Evolutionary conservation across 768 basidiomycete genomes (phyloP), one percentile per base, ranked within the genome.

Genomic region (Flagelloscypha sp.): DNA sequence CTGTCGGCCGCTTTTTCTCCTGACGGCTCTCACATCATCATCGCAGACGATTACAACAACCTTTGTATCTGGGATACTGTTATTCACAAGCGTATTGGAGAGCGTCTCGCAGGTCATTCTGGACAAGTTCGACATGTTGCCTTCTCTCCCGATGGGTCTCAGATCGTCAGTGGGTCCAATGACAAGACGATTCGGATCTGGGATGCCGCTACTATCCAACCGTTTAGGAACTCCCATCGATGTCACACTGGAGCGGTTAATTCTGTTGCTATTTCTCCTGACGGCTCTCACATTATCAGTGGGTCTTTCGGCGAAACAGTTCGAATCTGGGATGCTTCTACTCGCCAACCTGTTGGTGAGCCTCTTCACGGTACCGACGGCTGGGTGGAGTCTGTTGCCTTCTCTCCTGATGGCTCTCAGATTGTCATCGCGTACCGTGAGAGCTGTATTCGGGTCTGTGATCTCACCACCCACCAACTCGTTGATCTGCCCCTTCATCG

Each of bases 341-440:
- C 42, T 18, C 22, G 22, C 2, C 5, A 17, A 10, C 38, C 16
- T n/a, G 29, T 41, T 28, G 24, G 16, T 4, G 7, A 11, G 11
- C n/a, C n/a, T n/a, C 27, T 43, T 11, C 28, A 12, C 22, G 48
- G 37, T 11, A 42, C 43, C 35, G 13, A 11, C 6, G 7, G 30
- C n/a, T n/a, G 5, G 4, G 27, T 45, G 8, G 28, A 5, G 2
- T 41, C 42, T 27, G 72, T 92, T 3, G 89, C 86, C 19, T 99
- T 97, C 59, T 89, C 87, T 2, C 90, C 89, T 0, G 93, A 95
- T 50, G 90, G 90, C 16, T 44, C 35, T 9, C 33, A 27, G 11
- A 44, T 50, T 35, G 49, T 40, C 4, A n/a, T n/a, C n/a, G n/a
- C n/a, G n/a, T n/a, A n/a, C n/a, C n/a, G n/a, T n/a, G n/a, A n/a